Evolutionary conservation across 768 basidiomycete genomes (phyloP).

Genomic region (Wakefieldia striispora): DNA sequence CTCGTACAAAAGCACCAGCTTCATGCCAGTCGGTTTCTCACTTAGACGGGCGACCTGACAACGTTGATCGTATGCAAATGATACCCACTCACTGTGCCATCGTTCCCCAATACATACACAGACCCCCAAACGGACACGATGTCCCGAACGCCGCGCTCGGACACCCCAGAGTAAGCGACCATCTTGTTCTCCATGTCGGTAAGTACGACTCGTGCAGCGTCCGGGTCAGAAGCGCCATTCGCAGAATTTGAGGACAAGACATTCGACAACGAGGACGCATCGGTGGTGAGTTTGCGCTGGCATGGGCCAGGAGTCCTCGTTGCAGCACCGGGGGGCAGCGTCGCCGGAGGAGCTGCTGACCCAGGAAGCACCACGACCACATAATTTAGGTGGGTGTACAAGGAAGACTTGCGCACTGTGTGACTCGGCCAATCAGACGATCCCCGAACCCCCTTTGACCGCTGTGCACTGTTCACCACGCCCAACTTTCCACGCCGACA

Average conservation of each 20-base stretch:
- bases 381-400: slow-evolving; percentile 78
- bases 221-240: slow-evolving; percentile 46
- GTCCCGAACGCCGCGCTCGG: slow-evolving; percentile 79
- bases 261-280: slow-evolving; percentile 11
- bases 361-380: slow-evolving; percentile 90
- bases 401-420: slow-evolving; percentile 56
- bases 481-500: slow-evolving; percentile 78
- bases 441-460: not conserved
- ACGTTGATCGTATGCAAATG: not conserved
- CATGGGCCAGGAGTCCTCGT: slow-evolving; percentile 44
- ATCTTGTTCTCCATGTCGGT: slow-evolving; percentile 93
- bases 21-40: slow-evolving; percentile 81
- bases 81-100: slow-evolving; percentile 60
- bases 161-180: slow-evolving; percentile 78
- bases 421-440: not conserved
- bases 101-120: slow-evolving; percentile 74
- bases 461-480: slow-evolving; percentile 58
- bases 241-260: slow-evolving; percentile 36
- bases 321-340: slow-evolving; percentile 50
- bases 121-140: slow-evolving; percentile 80
- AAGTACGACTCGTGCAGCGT: slow-evolving; percentile 77
- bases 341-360: slow-evolving; percentile 54
- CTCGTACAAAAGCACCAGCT: slow-evolving; percentile 81
- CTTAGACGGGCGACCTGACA: slow-evolving; percentile 51
- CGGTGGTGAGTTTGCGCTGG: slow-evolving; percentile 24